phyloP scores from a whole-genome alignment of 1,139 yeast genomes.

The Taphrina flavorubra region DNA sequence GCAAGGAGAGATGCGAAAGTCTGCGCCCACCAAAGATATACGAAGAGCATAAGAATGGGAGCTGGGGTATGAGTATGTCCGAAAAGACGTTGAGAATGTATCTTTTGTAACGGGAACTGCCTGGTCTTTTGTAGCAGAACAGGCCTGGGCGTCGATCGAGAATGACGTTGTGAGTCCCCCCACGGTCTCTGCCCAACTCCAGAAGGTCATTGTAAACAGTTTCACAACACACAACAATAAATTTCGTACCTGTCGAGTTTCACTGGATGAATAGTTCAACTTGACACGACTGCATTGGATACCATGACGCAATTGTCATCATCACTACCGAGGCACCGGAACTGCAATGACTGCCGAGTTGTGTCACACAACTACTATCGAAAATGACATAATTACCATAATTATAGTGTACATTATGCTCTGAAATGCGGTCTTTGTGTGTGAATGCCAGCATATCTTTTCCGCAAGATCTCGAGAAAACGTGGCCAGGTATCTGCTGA shows the following conservation, averaged over 20 bases:
- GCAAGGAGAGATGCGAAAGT: background rate
- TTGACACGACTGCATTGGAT: background rate
- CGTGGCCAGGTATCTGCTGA: no score
- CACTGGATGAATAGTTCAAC: background rate
- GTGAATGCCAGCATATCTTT: no score
- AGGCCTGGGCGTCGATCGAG: no score
- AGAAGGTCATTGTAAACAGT: background rate
- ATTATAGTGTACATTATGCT: no score
- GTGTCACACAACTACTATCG: no score
- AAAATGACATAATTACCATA: no score
- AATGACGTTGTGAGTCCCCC: no score
- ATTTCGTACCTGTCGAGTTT: background rate
- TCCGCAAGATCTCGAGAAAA: no score
- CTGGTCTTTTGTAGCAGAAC: background rate
- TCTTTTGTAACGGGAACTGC: conserved; percentile 2
- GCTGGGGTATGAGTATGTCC: background rate
- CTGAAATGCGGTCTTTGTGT: no score
- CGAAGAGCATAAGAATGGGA: background rate
- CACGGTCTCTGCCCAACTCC: background rate
- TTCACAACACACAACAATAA: background rate
- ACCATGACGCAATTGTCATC: background rate
- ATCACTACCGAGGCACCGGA: no score
- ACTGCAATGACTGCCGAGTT: no score
- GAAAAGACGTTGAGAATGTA: background rate
- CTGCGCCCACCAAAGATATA: background rate